Conservation (phyloP, 2,329 filamentous ascomycete genomes). For the Fusarium setosum region DNA sequence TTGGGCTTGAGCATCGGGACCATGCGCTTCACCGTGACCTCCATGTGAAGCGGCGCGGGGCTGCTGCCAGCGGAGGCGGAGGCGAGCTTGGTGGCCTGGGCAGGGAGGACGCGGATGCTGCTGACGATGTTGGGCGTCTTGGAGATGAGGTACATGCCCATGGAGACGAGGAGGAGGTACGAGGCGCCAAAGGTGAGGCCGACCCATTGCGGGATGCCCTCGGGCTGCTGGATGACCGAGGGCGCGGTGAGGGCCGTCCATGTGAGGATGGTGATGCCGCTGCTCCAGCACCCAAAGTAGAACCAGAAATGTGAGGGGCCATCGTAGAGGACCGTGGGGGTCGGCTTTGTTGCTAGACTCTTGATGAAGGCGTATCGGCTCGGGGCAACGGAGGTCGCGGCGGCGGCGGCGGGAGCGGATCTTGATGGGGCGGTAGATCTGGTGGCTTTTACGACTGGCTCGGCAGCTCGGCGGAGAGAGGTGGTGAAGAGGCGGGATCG, state of each 20-base stretch:
- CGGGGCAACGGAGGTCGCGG: conserved; percentile 33
- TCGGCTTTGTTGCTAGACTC: conserved; percentile 65
- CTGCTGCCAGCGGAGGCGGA: conserved; percentile 26
- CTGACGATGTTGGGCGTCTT: conserved; percentile 69
- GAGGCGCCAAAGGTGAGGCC: conserved; percentile 67
- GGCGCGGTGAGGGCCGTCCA: conserved; percentile 52
- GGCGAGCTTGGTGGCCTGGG: conserved; percentile 34
- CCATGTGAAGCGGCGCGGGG: conserved; percentile 55
- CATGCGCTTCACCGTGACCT: conserved; percentile 63
- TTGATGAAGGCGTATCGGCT: conserved; percentile 61
- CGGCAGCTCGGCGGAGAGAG: conserved; percentile 38
- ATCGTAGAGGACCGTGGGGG: conserved; percentile 71
- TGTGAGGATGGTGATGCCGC: conserved; percentile 56
- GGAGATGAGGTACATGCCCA: conserved; percentile 70
- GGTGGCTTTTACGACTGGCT: conserved; percentile 27
- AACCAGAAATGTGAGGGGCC: conserved; percentile 73
- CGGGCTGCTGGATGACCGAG: conserved; percentile 51
- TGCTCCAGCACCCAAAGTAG: conserved; percentile 68
- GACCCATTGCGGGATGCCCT: conserved; percentile 67
- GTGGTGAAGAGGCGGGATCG: conserved; percentile 46
- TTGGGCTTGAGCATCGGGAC: conserved; percentile 60
- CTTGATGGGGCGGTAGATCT: conserved; percentile 22
- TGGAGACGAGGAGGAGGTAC: conserved; percentile 67
- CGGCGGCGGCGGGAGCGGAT: conserved; percentile 17
- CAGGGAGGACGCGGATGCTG: conserved; percentile 65